Conservation (phyloP, 2,329 filamentous ascomycete species). For the Alternaria triticina region DNA sequence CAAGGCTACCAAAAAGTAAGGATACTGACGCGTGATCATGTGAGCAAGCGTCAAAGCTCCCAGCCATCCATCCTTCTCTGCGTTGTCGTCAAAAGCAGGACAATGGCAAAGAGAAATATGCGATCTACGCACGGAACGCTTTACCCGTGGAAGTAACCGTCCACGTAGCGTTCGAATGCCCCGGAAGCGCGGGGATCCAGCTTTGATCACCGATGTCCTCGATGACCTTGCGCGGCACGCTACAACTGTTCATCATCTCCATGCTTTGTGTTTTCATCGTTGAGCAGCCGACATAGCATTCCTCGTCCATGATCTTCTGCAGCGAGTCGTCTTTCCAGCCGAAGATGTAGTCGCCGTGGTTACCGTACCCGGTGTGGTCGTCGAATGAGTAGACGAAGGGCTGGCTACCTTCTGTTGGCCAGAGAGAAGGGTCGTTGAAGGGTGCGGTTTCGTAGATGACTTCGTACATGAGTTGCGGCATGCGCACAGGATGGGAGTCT, state of each 20-base stretch:
- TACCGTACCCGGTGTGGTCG: slow-evolving; percentile 56
- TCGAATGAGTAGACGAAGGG: slow-evolving; percentile 35
- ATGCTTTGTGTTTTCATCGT: slow-evolving; percentile 55
- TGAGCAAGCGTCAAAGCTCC: background rate
- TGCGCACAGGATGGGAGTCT: slow-evolving; percentile 50
- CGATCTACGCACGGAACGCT: background rate
- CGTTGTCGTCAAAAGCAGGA: background rate
- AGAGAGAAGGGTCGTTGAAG: slow-evolving; percentile 31
- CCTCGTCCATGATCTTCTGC: slow-evolving; percentile 51
- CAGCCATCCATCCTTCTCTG: background rate
- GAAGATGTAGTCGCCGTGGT: slow-evolving; percentile 61
- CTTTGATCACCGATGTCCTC: slow-evolving; percentile 54
- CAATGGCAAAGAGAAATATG: background rate
- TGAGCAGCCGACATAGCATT: slow-evolving; percentile 47
- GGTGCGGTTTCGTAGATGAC: slow-evolving; percentile 46
- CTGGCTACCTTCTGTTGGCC: slow-evolving; percentile 41
- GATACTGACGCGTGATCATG: background rate
- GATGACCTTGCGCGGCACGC: slow-evolving; percentile 53
- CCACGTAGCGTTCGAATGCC: slow-evolving; percentile 4
- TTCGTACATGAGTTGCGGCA: slow-evolving; percentile 36
- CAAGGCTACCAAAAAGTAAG: background rate
- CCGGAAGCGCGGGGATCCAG: slow-evolving; percentile 12
- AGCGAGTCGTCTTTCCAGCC: slow-evolving; percentile 59
- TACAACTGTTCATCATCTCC: slow-evolving; percentile 56
- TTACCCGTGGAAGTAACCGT: background rate